A percentile compares a stretch with the other conserved stretches of the same genome.
phyloP scores from a whole-genome alignment of 1,139 yeast species.

The Taphrina flavorubra region DNA sequence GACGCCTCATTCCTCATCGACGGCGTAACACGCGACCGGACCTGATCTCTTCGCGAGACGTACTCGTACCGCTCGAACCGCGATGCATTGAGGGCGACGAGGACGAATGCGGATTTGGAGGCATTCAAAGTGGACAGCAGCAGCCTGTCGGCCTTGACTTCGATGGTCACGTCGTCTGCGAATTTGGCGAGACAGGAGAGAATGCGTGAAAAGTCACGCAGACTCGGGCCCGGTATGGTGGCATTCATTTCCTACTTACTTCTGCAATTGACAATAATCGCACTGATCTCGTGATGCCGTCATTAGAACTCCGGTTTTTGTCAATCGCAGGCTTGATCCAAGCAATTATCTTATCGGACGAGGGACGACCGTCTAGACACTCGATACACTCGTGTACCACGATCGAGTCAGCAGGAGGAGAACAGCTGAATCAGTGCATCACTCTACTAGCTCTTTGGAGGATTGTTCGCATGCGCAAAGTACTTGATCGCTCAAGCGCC shows the following conservation, averaged over 20 bases:
- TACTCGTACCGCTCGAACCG: constrained; percentile 41
- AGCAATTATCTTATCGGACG: too few relatives aligned
- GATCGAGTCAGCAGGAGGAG: too few relatives aligned
- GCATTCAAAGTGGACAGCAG: constrained; percentile 43
- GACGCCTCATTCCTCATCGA: background rate
- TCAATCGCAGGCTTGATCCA: too few relatives aligned
- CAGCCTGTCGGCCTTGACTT: constrained; percentile 42
- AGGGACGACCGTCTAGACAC: too few relatives aligned
- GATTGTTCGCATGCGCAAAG: too few relatives aligned
- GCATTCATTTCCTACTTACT: constrained; percentile 35
- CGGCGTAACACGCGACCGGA: background rate
- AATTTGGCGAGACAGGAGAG: constrained; percentile 42
- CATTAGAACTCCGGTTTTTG: too few relatives aligned
- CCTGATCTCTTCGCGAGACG: background rate
- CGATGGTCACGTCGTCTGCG: constrained; percentile 44
- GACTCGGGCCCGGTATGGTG: constrained; percentile 31
- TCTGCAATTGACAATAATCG: too few relatives aligned
- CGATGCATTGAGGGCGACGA: constrained; percentile 40
- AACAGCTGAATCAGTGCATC: too few relatives aligned
- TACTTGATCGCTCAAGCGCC: too few relatives aligned
- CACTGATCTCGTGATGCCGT: too few relatives aligned
- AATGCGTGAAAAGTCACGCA: constrained; percentile 40
- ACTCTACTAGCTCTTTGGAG: too few relatives aligned
- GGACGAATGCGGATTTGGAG: constrained; percentile 45
- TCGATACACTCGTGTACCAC: too few relatives aligned